phyloP scores from a whole-genome alignment of 805 yeast genomes.

The Pichia paraexigua region DNA sequence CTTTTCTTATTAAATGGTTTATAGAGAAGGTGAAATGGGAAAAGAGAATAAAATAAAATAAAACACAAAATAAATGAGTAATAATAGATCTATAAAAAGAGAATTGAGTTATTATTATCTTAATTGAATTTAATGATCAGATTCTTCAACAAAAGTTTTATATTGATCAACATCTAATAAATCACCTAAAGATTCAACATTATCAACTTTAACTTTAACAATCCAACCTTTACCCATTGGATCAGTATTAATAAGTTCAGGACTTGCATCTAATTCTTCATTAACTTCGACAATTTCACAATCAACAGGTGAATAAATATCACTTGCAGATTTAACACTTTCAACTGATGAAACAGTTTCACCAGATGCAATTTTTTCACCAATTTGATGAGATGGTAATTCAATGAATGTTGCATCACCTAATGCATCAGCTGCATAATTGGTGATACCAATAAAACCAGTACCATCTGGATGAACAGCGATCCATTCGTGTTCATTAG shows the following conservation, averaged over 20 bases:
- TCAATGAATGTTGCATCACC: slow-evolving; percentile 96
- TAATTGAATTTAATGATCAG: slow-evolving; percentile 25
- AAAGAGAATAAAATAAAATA: not conserved
- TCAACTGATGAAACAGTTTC: slow-evolving; percentile 91
- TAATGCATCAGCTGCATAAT: slow-evolving; percentile 90
- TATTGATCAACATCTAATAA: slow-evolving; percentile 50
- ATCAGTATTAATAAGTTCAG: slow-evolving; percentile 74
- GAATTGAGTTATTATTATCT: too few species aligned
- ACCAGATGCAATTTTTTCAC: slow-evolving; percentile 44
- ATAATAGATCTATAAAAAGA: not conserved
- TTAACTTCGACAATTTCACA: slow-evolving; percentile 75
- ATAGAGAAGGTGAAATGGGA: not conserved
- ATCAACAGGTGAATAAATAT: slow-evolving; percentile 79
- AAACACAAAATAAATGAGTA: not conserved
- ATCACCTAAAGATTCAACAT: slow-evolving; percentile 30
- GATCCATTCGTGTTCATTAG: slow-evolving; percentile 93
- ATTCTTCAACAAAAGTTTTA: slow-evolving; percentile 49
- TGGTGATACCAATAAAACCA: slow-evolving; percentile 85
- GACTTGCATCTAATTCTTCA: slow-evolving; percentile 53
- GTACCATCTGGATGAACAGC: slow-evolving; percentile 76
- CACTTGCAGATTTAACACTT: slow-evolving; percentile 89
- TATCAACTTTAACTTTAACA: slow-evolving; percentile 58
- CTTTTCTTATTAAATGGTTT: not conserved
- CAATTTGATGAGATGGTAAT: slow-evolving; percentile 47
- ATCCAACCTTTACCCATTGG: slow-evolving; percentile 96